Conservation (phyloP, 345 rosid genomes). For the Arabidopsis suecica region DNA sequence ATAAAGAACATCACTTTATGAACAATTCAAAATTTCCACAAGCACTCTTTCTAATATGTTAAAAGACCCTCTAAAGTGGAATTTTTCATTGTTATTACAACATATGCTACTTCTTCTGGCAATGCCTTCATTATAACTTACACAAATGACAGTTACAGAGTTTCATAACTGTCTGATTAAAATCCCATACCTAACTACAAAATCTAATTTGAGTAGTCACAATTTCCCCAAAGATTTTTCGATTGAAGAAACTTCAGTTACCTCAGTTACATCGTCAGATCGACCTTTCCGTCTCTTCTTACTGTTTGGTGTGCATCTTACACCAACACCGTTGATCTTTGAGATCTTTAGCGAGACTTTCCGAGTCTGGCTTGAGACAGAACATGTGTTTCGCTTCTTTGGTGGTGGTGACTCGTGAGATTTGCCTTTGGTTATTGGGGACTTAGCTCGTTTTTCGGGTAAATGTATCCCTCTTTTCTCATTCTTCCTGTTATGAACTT, state of each 20-base stretch:
- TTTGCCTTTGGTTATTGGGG: conserved; percentile 50
- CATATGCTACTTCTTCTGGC: conserved; percentile 27
- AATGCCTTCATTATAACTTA: conserved; percentile 37
- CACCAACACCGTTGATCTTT: conserved; percentile 53
- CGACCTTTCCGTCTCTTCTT: conserved; percentile 76
- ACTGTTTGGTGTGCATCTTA: conserved; percentile 69
- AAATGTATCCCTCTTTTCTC: conserved; percentile 41
- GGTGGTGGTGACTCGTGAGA: conserved; percentile 29
- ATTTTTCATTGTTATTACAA: conserved; percentile 25
- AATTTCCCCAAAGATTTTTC: background rate
- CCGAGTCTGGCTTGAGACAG: conserved; percentile 45
- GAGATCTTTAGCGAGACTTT: conserved; percentile 57
- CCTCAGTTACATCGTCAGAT: conserved; percentile 45
- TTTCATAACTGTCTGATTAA: conserved; percentile 28
- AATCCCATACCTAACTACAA: conserved; percentile 29
- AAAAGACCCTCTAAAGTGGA: conserved; percentile 18
- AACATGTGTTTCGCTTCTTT: conserved; percentile 40
- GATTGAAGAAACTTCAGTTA: conserved; percentile 40
- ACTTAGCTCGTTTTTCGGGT: conserved; percentile 64
- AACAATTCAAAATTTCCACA: background rate
- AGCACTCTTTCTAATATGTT: background rate
- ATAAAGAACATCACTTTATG: background rate
- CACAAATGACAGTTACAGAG: conserved; percentile 41
- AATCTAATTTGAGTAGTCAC: conserved; percentile 33
- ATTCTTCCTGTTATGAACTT: conserved; percentile 39